Evolutionary conservation across 1,284 basidiomycete species (phyloP).

Genomic region (Schizopora paradoxa): DNA sequence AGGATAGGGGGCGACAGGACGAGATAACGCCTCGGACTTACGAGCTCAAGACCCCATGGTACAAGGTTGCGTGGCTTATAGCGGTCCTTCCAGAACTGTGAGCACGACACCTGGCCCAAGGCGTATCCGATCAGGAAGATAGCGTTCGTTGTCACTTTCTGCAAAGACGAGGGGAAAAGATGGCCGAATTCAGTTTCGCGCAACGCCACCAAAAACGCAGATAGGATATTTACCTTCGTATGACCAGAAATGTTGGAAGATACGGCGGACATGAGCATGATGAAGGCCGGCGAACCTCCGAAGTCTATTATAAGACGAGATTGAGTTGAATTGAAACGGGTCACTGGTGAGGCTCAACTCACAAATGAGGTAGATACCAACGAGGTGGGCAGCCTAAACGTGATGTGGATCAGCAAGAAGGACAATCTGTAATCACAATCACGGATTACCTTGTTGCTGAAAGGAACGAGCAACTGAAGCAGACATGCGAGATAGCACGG

Average conservation of each 20-base stretch:
- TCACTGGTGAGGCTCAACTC: no score
- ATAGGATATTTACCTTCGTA: slow-evolving; percentile 24
- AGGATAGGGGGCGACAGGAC: not conserved
- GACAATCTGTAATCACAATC: no score
- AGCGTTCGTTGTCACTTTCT: slow-evolving; percentile 23
- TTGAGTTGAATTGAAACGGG: no score
- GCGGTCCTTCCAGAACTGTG: slow-evolving; percentile 24
- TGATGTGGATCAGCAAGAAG: slow-evolving; percentile 9
- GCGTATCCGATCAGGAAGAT: slow-evolving; percentile 27
- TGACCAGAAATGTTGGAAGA: slow-evolving; percentile 24
- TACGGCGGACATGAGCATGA: slow-evolving; percentile 26
- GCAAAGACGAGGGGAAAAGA: not conserved
- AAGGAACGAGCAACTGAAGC: slow-evolving; percentile 26
- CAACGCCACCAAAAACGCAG: not conserved
- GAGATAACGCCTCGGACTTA: no score
- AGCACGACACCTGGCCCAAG: slow-evolving; percentile 23
- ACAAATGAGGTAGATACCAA: slow-evolving; percentile 11
- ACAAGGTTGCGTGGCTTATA: slow-evolving; percentile 23
- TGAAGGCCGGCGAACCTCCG: slow-evolving; percentile 23
- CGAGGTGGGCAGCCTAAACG: slow-evolving; percentile 11
- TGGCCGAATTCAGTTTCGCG: not conserved
- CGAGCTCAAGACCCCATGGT: slow-evolving; percentile 22
- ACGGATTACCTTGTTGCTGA: no score
- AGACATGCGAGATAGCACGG: slow-evolving; percentile 27
- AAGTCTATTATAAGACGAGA: no score